phyloP scores from a whole-genome alignment of 1,139 yeast species.

The Nakaseomyces uthaithaninus region DNA sequence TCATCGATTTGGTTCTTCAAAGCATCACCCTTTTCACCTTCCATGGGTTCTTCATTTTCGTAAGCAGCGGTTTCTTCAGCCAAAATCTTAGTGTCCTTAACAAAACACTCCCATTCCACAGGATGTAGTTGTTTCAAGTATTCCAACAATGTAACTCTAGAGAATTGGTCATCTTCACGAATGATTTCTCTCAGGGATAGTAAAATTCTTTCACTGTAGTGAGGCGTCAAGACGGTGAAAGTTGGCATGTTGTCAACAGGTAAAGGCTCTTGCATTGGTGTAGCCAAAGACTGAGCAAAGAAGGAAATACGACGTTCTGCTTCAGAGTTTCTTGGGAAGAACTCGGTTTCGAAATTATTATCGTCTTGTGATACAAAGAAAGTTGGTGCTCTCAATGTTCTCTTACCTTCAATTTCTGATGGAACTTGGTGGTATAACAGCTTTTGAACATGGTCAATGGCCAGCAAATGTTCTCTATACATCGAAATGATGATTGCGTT shows the following conservation, averaged over 20 bases:
- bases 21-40: conserved; percentile 51
- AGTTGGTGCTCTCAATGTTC: conserved; percentile 97
- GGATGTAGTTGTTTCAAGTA: conserved; percentile 97
- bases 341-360: conserved; percentile 87
- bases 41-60: conserved; percentile 54
- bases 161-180: conserved; percentile 96
- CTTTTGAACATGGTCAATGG: conserved; percentile 97
- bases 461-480: conserved; percentile 96
- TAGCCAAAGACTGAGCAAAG: conserved; percentile 96
- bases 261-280: conserved; percentile 96
- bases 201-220: conserved; percentile 92
- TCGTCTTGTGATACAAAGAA: conserved; percentile 98
- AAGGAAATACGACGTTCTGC: conserved; percentile 98
- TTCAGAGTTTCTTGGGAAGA: conserved; percentile 92
- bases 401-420: conserved; percentile 92
- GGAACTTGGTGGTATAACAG: conserved; percentile 96
- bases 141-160: conserved; percentile 92
- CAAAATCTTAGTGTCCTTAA: conserved; percentile 93
- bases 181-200: conserved; percentile 92
- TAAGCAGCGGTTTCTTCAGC: conserved; percentile 95
- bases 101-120: conserved; percentile 98
- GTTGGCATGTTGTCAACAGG: conserved; percentile 99
- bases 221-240: conserved; percentile 95
- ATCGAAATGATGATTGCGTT: conserved; percentile 95
- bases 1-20: conserved; percentile 89